Percentiles rank a stretch among this genome's conserved stretches.
Conservation (phyloP, 306 rosid genomes). For the Fragaria nilgerrensis region DNA sequence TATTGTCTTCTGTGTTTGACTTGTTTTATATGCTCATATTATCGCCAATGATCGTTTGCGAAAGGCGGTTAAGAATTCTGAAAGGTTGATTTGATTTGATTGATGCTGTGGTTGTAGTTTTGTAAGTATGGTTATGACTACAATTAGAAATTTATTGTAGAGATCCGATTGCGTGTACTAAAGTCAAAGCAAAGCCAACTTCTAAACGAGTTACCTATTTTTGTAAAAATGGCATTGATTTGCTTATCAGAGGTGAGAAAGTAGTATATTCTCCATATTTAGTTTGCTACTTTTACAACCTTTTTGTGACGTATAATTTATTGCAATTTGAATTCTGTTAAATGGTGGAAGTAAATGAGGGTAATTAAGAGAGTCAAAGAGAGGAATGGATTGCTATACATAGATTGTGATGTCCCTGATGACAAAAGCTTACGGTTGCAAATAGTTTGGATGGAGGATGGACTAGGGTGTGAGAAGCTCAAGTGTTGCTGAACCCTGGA, state of each 20-base stretch:
- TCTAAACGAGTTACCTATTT: not conserved
- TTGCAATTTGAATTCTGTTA: not conserved
- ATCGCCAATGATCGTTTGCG: not conserved
- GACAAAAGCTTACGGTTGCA: not conserved
- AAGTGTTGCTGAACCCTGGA: not conserved
- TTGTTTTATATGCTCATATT: not conserved
- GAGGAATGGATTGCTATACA: not conserved
- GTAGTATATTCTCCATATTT: not conserved
- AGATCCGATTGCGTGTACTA: not conserved
- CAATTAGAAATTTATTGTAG: not conserved
- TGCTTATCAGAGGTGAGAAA: not conserved
- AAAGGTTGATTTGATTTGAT: not conserved
- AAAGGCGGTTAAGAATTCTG: not conserved
- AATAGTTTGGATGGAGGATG: not conserved
- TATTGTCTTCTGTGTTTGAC: constrained; percentile 2
- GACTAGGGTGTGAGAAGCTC: not conserved
- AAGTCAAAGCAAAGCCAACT: constrained; percentile 2
- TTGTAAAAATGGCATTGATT: not conserved
- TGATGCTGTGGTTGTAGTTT: not conserved
- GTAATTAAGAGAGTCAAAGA: not conserved
- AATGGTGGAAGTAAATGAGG: not conserved
- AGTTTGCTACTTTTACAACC: not conserved
- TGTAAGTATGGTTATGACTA: not conserved
- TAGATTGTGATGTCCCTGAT: not conserved
- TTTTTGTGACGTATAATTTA: not conserved